These are phyloP conservation scores for Candida golubevii DNA, from an alignment of 805 yeast species.

Conservation along the genomic window DNA sequence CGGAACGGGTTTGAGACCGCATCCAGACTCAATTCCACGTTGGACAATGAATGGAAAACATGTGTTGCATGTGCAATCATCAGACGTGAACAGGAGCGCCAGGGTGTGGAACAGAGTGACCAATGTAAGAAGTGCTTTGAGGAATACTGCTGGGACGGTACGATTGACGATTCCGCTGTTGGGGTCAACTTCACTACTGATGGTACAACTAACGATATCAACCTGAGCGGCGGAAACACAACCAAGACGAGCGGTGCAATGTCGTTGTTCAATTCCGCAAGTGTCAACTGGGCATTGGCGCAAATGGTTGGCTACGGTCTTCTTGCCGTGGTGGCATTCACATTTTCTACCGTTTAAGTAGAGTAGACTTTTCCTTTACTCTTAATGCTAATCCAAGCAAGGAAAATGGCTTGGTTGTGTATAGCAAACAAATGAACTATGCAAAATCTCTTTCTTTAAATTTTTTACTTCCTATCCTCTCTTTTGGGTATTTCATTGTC, in stretches of 20 bases:
- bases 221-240: constrained; percentile 18
- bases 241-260: constrained; percentile 18
- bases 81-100: constrained; percentile 72
- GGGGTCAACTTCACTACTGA: constrained; percentile 37
- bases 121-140: constrained; percentile 72
- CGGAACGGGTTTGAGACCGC: constrained; percentile 27
- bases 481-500: no score
- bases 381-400: no score
- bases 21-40: constrained; percentile 50
- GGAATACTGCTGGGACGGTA: constrained; percentile 74
- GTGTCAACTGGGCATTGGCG: constrained; percentile 8
- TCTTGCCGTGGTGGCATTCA: constrained; percentile 18
- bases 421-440: no score
- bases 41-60: constrained; percentile 63
- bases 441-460: no score
- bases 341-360: constrained; percentile 4
- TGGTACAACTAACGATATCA: constrained; percentile 31
- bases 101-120: constrained; percentile 52
- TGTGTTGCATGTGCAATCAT: constrained; percentile 83
- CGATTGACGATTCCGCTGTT: constrained; percentile 12
- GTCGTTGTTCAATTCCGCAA: constrained; percentile 10
- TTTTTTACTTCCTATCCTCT: no score
- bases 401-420: no score
- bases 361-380: no score
- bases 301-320: constrained; percentile 20